Percentiles rank a stretch among this genome's conserved stretches.
These are phyloP conservation scores for Wickerhamiella parazyma DNA, from an alignment of 805 yeast species.

Conservation along the genomic window DNA sequence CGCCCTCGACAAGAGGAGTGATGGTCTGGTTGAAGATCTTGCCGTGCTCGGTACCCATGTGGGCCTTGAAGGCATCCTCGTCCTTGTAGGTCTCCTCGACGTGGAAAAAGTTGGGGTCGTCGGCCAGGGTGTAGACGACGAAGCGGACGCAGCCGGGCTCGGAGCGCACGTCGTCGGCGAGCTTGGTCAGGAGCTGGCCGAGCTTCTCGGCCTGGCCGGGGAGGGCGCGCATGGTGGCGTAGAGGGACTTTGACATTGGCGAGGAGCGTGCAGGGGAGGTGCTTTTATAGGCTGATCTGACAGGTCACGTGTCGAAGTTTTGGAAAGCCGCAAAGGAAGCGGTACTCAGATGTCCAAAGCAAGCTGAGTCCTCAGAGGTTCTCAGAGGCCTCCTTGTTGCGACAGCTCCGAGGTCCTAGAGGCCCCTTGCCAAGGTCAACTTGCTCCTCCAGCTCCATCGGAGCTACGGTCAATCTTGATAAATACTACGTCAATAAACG, in stretches of 20 bases:
- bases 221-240: conserved; percentile 19
- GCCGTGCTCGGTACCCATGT: conserved; percentile 19
- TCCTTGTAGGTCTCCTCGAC: conserved; percentile 23
- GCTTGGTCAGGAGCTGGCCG: conserved; percentile 14
- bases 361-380: no score
- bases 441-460: no score
- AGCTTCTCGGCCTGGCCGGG: conserved; percentile 19
- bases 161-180: conserved; percentile 18
- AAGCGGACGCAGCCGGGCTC: conserved; percentile 22
- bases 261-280: background rate
- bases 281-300: background rate
- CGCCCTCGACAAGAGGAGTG: conserved; percentile 18
- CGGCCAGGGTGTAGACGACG: conserved; percentile 19
- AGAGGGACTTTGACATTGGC: conserved; percentile 10
- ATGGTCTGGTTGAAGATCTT: conserved; percentile 20
- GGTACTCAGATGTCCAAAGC: no score
- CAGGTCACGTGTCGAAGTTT: background rate
- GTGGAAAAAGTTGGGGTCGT: conserved; percentile 17
- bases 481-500: conserved; percentile 39
- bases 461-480: background rate
- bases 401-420: no score
- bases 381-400: no score
- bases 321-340: no score
- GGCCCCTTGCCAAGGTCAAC: no score
- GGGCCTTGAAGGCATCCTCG: conserved; percentile 21